Evolutionary conservation across 208 protist genomes (phyloP), one percentile per base, ranked within the genome.

Genomic region (Crithidia mellificae): DNA sequence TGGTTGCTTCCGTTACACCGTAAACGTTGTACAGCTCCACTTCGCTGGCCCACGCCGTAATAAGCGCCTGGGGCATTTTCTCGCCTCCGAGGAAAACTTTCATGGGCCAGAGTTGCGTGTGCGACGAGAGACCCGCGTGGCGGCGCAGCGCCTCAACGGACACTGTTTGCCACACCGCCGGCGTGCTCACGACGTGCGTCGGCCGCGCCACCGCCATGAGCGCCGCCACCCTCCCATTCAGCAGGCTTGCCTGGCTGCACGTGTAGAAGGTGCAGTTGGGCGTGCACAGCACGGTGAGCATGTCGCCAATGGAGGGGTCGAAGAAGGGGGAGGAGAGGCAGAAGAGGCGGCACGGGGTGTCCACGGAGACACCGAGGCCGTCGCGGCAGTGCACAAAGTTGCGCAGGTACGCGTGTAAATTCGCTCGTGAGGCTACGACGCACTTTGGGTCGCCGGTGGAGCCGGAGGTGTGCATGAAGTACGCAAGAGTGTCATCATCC

Each of bases 1-100:
- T 72, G 1, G 84, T 90, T 24, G 59, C 84, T 67, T 90, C 84
- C 27, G 84, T 90, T 12, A 90, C 78, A 12, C 84, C 84, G 53
- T 90, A 90, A 19, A 90, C 77, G 61, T 84, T 90, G 68, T 74
- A 76, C 27, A 90, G 77, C 32, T 77, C 63, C 15, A 83, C 84
- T 44, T 19, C 25, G 2, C 17, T 46, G 0, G 75, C 66, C 84
- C 84, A 90, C 17, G 30, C 22, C 12, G 72, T 52, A 22, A 87
- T 54, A 2, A 87, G 24, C 15, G 25, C 39, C 54, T 75, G 78
- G 19, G 78, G 52, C 68, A 90, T 68, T 25, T 54, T 57, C 44
- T 90, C 84, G 9, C 84, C 84, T 0, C 84, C 84, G 2, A 86
- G 61, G 46, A 83, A 87, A 29, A 90, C 63, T 59, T 72, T 74